Conservation (phyloP, 2,329 filamentous ascomycete genomes). For the Aspergillus pseudotamarii region DNA sequence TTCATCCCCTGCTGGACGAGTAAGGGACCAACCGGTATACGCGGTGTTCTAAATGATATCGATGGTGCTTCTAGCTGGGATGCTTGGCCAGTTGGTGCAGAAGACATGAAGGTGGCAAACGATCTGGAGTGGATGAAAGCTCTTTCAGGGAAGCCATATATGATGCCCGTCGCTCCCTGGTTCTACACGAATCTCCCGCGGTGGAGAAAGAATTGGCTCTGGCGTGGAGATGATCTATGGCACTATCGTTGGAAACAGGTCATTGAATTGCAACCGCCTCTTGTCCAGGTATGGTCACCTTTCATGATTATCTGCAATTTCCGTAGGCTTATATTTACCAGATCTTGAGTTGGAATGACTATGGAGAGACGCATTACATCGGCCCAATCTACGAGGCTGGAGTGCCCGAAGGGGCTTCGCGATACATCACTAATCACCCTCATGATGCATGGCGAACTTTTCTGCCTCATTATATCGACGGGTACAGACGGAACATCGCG, state of each 20-base stretch:
- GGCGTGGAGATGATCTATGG: constrained; percentile 64
- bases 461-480: constrained; percentile 39
- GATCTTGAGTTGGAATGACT: constrained; percentile 65
- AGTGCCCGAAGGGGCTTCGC: constrained; percentile 51
- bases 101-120: constrained; percentile 38
- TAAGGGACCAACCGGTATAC: constrained; percentile 34
- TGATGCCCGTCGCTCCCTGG: constrained; percentile 63
- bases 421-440: constrained; percentile 27
- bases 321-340: constrained; percentile 21
- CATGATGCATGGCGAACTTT: constrained; percentile 33
- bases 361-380: constrained; percentile 63
- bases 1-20: constrained; percentile 49
- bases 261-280: constrained; percentile 52
- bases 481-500: constrained; percentile 30
- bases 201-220: constrained; percentile 65
- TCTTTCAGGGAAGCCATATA: constrained; percentile 46
- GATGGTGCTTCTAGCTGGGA: constrained; percentile 49
- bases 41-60: constrained; percentile 34
- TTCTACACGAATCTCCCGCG: constrained; percentile 59
- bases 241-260: constrained; percentile 61
- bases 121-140: constrained; percentile 47
- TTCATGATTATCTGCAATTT: neutral
- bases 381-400: constrained; percentile 52
- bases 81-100: constrained; percentile 45
- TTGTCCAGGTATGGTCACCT: constrained; percentile 44